phyloP scores from a whole-genome alignment of 768 basidiomycete genomes.

The Boletus patriciae region DNA sequence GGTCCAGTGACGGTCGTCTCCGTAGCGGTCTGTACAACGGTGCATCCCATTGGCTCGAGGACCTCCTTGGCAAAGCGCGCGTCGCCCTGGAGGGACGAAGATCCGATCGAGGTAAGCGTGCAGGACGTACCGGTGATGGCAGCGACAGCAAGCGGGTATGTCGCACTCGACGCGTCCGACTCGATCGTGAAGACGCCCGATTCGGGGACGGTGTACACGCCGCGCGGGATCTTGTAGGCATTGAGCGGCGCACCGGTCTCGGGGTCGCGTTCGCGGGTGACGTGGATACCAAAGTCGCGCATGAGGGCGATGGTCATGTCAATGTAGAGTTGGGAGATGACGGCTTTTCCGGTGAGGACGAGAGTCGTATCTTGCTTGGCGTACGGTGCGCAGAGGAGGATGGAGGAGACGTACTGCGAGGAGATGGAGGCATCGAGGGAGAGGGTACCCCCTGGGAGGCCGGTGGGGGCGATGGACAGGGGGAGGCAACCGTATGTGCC shows the following conservation, averaged over 20 bases:
- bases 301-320: constrained; percentile 99
- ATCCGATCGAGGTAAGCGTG: constrained; percentile 91
- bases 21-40: constrained; percentile 80
- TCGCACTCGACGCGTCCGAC: constrained; percentile 87
- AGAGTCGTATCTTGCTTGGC: constrained; percentile 80
- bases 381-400: constrained; percentile 95
- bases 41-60: constrained; percentile 91
- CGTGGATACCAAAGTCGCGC: constrained; percentile 84
- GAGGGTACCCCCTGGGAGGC: constrained; percentile 79
- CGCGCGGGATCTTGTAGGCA: constrained; percentile 85
- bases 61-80: constrained; percentile 93
- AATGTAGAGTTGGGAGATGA: constrained; percentile 98
- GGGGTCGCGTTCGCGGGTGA: constrained; percentile 62
- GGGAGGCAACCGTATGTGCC: constrained; percentile 86
- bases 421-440: constrained; percentile 92
- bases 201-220: constrained; percentile 72
- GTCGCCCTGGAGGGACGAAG: constrained; percentile 90
- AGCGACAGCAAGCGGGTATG: constrained; percentile 95
- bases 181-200: constrained; percentile 78
- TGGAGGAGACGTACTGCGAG: constrained; percentile 97
- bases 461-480: constrained; percentile 78
- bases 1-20: constrained; percentile 94
- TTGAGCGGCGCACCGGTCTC: constrained; percentile 64
- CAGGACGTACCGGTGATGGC: constrained; percentile 97
- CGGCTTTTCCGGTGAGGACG: constrained; percentile 89